Conservation (phyloP, 768 basidiomycete genomes). For the Kwoniella dejecticola region DNA sequence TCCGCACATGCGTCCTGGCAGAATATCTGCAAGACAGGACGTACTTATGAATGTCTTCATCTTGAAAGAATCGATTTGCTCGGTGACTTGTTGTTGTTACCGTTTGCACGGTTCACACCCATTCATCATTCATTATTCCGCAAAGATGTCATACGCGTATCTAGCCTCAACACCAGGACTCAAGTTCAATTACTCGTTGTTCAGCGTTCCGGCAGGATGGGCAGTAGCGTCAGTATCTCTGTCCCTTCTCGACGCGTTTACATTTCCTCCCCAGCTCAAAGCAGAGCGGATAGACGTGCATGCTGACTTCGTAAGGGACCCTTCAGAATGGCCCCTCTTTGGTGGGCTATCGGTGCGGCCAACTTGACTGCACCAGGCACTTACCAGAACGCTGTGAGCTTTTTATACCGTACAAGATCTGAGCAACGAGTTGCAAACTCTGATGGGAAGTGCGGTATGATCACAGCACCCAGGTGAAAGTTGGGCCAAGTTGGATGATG, state of each 20-base stretch:
- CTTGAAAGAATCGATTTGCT: no score
- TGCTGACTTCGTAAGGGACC: neutral
- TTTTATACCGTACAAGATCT: neutral
- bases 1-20: no score
- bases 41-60: no score
- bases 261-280: neutral
- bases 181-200: slow-evolving; percentile 41
- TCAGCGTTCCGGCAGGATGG: slow-evolving; percentile 45
- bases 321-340: slow-evolving; percentile 33
- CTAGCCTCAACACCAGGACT: slow-evolving; percentile 30
- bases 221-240: slow-evolving; percentile 27
- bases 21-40: no score
- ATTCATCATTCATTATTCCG: neutral
- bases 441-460: neutral
- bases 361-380: slow-evolving; percentile 9
- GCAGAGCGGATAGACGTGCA: neutral
- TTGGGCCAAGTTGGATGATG: slow-evolving; percentile 27
- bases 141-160: slow-evolving; percentile 19
- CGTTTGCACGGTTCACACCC: no score
- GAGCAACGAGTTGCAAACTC: neutral
- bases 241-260: neutral
- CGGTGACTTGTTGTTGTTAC: no score
- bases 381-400: slow-evolving; percentile 12
- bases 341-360: slow-evolving; percentile 33
- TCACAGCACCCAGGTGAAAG: slow-evolving; percentile 33